Evolutionary conservation across 2,329 filamentous ascomycete genomes (phyloP).

Genomic region (Scytalidium sp.): DNA sequence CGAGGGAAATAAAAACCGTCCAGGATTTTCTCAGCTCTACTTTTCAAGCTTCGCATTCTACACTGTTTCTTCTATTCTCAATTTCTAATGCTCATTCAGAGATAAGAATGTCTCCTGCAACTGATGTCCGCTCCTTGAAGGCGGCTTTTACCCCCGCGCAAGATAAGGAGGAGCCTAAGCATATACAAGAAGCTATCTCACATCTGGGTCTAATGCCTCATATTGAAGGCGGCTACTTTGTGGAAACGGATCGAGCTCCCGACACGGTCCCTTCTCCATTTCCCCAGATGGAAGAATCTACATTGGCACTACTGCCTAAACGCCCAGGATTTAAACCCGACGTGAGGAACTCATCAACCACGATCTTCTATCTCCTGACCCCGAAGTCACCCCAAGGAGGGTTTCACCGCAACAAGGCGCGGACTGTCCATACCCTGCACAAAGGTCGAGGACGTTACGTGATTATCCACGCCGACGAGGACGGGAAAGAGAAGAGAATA

Average conservation of each 20-base stretch:
- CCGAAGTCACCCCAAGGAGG: constrained; percentile 50
- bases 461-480: constrained; percentile 56
- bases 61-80: too few species aligned
- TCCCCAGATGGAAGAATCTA: constrained; percentile 33
- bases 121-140: constrained; percentile 11
- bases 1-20: too few species aligned
- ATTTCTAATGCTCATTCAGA: too few species aligned
- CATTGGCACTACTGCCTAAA: constrained; percentile 28
- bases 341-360: constrained; percentile 53
- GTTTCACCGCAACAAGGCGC: constrained; percentile 61
- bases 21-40: too few species aligned
- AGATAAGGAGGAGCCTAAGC: constrained; percentile 26
- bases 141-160: constrained; percentile 23
- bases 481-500: constrained; percentile 39
- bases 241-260: constrained; percentile 55
- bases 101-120: neutral
- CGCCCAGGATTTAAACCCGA: constrained; percentile 35
- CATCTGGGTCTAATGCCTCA: constrained; percentile 50
- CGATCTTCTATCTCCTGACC: constrained; percentile 64
- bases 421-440: constrained; percentile 65
- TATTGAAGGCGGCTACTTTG: constrained; percentile 63
- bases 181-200: constrained; percentile 35
- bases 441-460: constrained; percentile 62
- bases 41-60: too few species aligned
- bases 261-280: constrained; percentile 54